A percentile compares a stretch with the other conserved stretches of the same genome.
Conservation (phyloP, 306 rosid species). For the Canavalia ensiformis region DNA sequence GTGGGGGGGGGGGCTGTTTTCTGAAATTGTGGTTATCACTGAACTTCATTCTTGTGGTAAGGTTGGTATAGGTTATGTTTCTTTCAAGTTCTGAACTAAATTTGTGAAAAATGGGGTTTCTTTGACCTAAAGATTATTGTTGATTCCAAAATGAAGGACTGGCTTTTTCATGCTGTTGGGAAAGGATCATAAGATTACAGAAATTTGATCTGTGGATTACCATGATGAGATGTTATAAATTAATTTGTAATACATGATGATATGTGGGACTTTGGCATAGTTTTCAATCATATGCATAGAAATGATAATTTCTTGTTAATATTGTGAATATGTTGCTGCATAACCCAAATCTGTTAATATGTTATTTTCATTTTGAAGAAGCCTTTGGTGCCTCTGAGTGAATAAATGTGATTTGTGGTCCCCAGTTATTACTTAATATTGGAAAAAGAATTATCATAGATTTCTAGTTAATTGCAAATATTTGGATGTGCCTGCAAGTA, state of each 20-base stretch:
- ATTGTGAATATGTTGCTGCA: neutral
- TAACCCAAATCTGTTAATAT: slow-evolving; percentile 21
- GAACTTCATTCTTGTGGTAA: neutral
- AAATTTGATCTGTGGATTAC: neutral
- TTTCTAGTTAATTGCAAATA: neutral
- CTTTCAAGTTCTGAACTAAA: neutral
- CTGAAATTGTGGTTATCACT: neutral
- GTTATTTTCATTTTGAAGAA: slow-evolving; percentile 7
- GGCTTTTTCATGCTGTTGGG: neutral
- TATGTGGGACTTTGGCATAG: neutral
- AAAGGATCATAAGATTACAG: neutral
- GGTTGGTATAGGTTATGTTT: neutral
- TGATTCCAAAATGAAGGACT: neutral
- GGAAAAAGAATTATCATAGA: neutral
- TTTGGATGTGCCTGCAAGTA: neutral
- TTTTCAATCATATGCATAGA: slow-evolving; percentile 16
- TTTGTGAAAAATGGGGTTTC: slow-evolving; percentile 1
- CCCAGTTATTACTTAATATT: slow-evolving; percentile 20
- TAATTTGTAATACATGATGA: slow-evolving; percentile 20
- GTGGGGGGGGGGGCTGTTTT: neutral
- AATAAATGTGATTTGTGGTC: slow-evolving; percentile 24
- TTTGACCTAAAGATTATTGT: slow-evolving; percentile 2
- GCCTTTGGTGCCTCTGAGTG: neutral
- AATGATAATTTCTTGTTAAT: slow-evolving; percentile 5
- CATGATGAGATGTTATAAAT: neutral